These are phyloP conservation scores for Vaccinium darrowii DNA, from an alignment of 148 eudicot species.

Conservation along the genomic window DNA sequence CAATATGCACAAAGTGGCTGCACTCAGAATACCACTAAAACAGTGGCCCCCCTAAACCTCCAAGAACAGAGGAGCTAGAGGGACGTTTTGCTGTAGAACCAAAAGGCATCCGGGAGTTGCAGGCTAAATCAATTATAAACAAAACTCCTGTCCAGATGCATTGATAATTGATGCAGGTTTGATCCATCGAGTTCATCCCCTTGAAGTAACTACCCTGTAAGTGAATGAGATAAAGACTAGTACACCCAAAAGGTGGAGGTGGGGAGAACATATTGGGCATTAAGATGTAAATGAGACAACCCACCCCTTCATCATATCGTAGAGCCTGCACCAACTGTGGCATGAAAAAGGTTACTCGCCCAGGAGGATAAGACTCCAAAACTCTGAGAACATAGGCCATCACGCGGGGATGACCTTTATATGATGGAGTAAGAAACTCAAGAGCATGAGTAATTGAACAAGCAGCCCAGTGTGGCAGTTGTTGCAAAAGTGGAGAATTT, in stretches of 20 bases:
- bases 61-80: too few species aligned
- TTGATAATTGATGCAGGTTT: background rate
- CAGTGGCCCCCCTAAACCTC: too few species aligned
- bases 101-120: too few species aligned
- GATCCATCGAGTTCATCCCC: background rate
- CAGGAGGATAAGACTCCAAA: conserved; percentile 96
- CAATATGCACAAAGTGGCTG: too few species aligned
- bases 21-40: too few species aligned
- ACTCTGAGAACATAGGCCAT: conserved; percentile 95
- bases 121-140: background rate
- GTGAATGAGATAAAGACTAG: background rate
- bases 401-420: conserved; percentile 93
- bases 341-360: conserved; percentile 94
- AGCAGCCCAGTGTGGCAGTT: conserved; percentile 98
- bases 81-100: too few species aligned
- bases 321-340: conserved; percentile 94
- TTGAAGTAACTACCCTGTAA: background rate
- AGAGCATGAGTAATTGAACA: conserved; percentile 95
- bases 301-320: conserved; percentile 92
- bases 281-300: conserved; percentile 22
- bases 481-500: conserved; percentile 84
- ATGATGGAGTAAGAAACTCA: conserved; percentile 83
- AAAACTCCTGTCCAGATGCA: background rate
- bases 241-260: background rate
- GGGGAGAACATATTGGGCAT: background rate